Conservation (phyloP, 192 early-diverging fungal genomes). For the Coemansia furcata region DNA sequence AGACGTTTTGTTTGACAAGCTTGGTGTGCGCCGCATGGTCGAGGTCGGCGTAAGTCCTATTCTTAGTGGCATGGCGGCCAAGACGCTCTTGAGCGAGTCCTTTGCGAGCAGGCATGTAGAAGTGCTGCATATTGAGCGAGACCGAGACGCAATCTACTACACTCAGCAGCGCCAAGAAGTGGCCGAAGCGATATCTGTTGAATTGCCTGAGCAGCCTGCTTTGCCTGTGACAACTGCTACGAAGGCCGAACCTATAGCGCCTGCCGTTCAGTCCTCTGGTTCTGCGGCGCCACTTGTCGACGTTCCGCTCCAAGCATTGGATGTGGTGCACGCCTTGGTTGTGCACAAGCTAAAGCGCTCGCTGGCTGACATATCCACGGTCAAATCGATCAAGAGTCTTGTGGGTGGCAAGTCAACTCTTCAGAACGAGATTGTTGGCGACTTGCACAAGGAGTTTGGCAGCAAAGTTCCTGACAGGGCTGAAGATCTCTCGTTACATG, state of each 20-base stretch:
- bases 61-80: slow-evolving; percentile 82
- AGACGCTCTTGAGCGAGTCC: slow-evolving; percentile 17
- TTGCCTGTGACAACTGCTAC: slow-evolving; percentile 50
- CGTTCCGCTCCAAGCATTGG: slow-evolving; percentile 72
- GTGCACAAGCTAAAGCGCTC: slow-evolving; percentile 88
- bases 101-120: background rate
- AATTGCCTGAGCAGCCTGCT: background rate
- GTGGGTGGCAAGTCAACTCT: slow-evolving; percentile 88
- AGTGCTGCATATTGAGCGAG: slow-evolving; percentile 11
- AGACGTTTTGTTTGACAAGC: slow-evolving; percentile 71
- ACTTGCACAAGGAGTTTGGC: slow-evolving; percentile 90
- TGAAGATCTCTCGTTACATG: slow-evolving; percentile 84
- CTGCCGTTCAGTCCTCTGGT: background rate
- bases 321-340: slow-evolving; percentile 74
- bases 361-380: slow-evolving; percentile 66
- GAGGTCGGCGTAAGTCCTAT: slow-evolving; percentile 86
- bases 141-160: slow-evolving; percentile 20
- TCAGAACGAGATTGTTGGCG: slow-evolving; percentile 96
- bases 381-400: slow-evolving; percentile 69
- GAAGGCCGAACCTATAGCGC: slow-evolving; percentile 31
- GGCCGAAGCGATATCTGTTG: background rate
- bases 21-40: slow-evolving; percentile 74
- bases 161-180: background rate
- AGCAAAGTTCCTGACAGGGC: slow-evolving; percentile 82
- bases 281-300: slow-evolving; percentile 59